Conservation (phyloP, 768 basidiomycete species). For the Cantharellus cinnabarinus region DNA sequence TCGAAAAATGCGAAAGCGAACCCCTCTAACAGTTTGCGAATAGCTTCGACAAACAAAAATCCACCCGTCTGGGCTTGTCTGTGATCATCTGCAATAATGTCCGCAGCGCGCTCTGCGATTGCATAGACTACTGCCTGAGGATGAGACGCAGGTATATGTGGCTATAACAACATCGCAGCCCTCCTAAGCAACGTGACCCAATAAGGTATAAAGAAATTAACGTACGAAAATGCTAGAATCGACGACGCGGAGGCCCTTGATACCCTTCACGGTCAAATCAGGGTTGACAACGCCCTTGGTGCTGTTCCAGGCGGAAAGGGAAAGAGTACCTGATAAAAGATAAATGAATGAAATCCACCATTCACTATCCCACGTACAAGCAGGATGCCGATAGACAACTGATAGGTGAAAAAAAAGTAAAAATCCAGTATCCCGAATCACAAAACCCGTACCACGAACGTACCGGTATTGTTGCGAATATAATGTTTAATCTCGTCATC, state of each 20-base stretch:
- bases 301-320: not conserved
- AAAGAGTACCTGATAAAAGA: not conserved
- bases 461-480: not conserved
- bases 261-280: constrained; percentile 24
- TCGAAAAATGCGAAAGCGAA: too few species aligned
- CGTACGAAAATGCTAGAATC: constrained; percentile 22
- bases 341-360: not conserved
- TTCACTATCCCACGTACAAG: not conserved
- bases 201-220: not conserved
- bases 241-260: constrained; percentile 23
- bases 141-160: constrained; percentile 17
- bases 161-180: constrained; percentile 12
- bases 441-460: not conserved
- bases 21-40: too few species aligned
- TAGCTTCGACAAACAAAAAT: too few species aligned
- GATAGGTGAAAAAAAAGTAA: not conserved
- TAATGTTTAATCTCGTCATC: not conserved
- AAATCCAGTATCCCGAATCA: too few species aligned
- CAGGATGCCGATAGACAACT: not conserved
- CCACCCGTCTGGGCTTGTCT: not conserved
- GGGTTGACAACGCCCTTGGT: constrained; percentile 24
- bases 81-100: constrained; percentile 3
- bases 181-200: not conserved
- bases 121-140: constrained; percentile 3
- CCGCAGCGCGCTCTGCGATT: constrained; percentile 10